phyloP scores from a whole-genome alignment of 345 rosid genomes.

The Eutrema heterophyllum region DNA sequence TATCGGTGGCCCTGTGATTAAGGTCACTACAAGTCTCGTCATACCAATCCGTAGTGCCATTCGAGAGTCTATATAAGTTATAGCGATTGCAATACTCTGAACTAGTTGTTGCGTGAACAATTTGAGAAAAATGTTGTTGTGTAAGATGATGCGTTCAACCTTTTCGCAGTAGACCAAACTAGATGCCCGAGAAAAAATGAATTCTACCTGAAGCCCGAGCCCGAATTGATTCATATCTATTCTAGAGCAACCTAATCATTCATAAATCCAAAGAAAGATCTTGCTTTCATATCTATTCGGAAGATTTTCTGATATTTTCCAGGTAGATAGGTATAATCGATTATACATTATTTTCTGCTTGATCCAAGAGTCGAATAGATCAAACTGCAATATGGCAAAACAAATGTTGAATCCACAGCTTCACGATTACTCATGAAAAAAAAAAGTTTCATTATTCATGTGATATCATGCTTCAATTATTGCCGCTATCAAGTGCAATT shows the following conservation, averaged over 20 bases:
- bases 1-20: too few species aligned
- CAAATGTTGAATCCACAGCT: background rate
- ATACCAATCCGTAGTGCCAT: background rate
- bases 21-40: background rate
- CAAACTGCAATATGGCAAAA: background rate
- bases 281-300: too few species aligned
- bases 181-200: too few species aligned
- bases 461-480: constrained; percentile 24
- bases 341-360: background rate
- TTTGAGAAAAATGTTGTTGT: background rate
- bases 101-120: background rate
- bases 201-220: too few species aligned
- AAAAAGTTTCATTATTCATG: constrained; percentile 19
- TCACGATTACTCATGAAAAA: background rate
- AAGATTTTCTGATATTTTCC: background rate
- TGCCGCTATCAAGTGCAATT: constrained; percentile 5
- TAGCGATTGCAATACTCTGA: background rate
- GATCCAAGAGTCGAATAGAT: background rate
- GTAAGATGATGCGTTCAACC: too few species aligned
- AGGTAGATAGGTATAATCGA: background rate
- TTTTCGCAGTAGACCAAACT: too few species aligned
- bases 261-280: too few species aligned
- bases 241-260: too few species aligned
- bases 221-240: too few species aligned
- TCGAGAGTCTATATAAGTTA: background rate